Percentiles rank a stretch among this genome's conserved stretches.
These are phyloP conservation scores for Ceratonia siliqua DNA, from an alignment of 306 rosid species.

Conservation along the genomic window DNA sequence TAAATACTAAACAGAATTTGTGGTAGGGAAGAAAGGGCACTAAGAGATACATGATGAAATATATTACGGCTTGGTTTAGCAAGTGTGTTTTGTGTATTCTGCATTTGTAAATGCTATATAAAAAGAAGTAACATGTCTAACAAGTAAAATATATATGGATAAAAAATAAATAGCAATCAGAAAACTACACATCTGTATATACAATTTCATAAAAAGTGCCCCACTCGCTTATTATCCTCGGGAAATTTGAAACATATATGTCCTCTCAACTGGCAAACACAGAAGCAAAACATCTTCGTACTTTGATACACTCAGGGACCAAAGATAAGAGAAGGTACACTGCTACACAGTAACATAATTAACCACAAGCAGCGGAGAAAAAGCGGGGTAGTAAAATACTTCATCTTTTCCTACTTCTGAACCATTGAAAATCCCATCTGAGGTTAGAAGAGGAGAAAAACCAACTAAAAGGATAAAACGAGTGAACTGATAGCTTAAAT, in stretches of 20 bases:
- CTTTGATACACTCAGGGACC: not conserved
- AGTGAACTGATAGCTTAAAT: not conserved
- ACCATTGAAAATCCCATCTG: not conserved
- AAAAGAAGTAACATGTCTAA: not conserved
- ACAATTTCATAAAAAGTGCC: not conserved
- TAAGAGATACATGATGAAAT: not conserved
- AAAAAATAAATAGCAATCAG: not conserved
- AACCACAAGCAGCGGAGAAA: not conserved
- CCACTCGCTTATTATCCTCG: not conserved
- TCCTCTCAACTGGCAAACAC: not conserved
- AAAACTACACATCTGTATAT: not conserved
- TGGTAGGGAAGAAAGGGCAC: no score
- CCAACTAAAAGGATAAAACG: conserved; percentile 7
- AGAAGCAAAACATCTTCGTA: not conserved
- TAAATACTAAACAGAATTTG: no score
- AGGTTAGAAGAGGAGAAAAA: not conserved
- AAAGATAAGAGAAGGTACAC: not conserved
- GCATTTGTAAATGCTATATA: no score
- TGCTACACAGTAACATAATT: not conserved
- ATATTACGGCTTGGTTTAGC: not conserved
- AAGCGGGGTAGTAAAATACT: not conserved
- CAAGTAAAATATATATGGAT: not conserved
- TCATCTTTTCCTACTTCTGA: not conserved
- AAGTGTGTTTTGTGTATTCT: no score
- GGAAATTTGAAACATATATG: not conserved